Percentiles rank a stretch among this genome's conserved stretches.
phyloP scores from a whole-genome alignment of 2,329 filamentous ascomycete genomes.

The Ophiostoma piceae region DNA sequence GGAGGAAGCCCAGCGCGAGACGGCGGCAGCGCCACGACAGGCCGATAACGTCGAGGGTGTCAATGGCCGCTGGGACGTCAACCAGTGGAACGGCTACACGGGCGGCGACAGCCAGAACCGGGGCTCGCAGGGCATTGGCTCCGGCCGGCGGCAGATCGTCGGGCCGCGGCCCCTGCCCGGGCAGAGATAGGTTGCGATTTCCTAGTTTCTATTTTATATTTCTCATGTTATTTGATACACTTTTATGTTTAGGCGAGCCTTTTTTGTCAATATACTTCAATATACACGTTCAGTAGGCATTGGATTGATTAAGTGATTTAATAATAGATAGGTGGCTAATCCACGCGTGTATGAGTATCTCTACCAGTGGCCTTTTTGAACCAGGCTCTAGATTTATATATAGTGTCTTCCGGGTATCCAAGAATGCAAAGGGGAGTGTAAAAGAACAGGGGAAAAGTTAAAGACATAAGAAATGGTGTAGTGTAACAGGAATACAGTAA shows the following conservation, averaged over 20 bases:
- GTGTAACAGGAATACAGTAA: neutral
- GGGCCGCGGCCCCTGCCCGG: conserved; percentile 64
- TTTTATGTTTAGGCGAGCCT: neutral
- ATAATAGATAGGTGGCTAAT: neutral
- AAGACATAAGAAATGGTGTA: neutral
- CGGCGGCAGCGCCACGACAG: conserved; percentile 55
- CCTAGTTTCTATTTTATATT: neutral
- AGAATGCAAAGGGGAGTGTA: neutral
- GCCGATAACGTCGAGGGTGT: conserved; percentile 59
- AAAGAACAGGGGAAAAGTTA: neutral
- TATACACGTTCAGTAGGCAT: neutral
- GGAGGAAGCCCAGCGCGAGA: conserved; percentile 68
- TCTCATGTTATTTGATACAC: neutral
- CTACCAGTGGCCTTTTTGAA: neutral
- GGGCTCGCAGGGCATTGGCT: conserved; percentile 60
- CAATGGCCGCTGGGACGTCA: conserved; percentile 67
- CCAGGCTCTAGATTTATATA: conserved; percentile 4
- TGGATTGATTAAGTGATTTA: neutral
- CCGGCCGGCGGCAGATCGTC: conserved; percentile 70
- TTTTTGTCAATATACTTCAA: neutral
- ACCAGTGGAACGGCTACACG: conserved; percentile 69
- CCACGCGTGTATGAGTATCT: neutral
- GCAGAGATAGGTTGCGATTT: conserved; percentile 22
- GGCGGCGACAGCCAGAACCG: conserved; percentile 71
- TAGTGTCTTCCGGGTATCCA: neutral